Evolutionary conservation across 2,329 filamentous ascomycete species (phyloP).

Genomic region (Fusarium nanum): DNA sequence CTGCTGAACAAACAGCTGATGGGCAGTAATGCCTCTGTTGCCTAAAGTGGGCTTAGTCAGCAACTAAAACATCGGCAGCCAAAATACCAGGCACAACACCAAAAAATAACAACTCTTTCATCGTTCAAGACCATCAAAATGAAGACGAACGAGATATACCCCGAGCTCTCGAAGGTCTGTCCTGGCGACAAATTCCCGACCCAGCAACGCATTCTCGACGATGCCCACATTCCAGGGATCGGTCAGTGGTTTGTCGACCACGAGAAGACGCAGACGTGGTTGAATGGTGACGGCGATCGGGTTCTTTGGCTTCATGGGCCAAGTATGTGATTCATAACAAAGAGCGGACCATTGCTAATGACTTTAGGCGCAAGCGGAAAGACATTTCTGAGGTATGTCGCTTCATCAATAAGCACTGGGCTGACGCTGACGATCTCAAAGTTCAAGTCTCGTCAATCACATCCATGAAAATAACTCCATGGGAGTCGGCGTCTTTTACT

Average conservation of each 20-base stretch:
- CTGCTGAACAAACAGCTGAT: too few species aligned
- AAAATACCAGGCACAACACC: too few species aligned
- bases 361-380: conserved; percentile 1
- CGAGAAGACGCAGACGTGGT: background rate
- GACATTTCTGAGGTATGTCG: background rate
- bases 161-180: background rate
- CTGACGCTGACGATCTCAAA: too few species aligned
- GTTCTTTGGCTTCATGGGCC: conserved; percentile 17
- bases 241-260: conserved; percentile 4
- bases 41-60: background rate
- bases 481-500: background rate
- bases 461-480: background rate
- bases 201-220: background rate
- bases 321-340: background rate
- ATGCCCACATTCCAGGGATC: background rate
- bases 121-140: background rate
- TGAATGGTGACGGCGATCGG: fast-evolving
- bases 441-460: background rate
- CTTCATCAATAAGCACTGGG: too few species aligned
- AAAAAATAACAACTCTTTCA: background rate
- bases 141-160: fast-evolving
- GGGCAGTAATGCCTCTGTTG: background rate
- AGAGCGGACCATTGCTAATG: background rate
- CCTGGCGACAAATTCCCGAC: conserved; percentile 3
- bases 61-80: background rate